phyloP scores from a whole-genome alignment of 1,139 yeast genomes.

The Pichia sp. region DNA sequence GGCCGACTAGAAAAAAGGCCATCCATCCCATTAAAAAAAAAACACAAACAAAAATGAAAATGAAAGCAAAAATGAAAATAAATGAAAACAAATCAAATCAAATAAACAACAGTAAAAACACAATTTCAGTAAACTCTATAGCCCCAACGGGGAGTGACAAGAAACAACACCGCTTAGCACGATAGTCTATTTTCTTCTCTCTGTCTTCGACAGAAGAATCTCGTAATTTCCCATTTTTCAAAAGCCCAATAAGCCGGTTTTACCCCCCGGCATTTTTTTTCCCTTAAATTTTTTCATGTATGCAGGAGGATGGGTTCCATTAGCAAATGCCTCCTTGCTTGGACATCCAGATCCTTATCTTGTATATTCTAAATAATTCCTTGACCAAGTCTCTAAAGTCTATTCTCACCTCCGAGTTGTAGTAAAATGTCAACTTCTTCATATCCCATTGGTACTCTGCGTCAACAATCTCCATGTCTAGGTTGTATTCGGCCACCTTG shows the following conservation, averaged over 20 bases:
- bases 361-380: constrained; percentile 87
- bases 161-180: not conserved
- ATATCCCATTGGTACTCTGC: constrained; percentile 96
- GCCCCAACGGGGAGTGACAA: not conserved
- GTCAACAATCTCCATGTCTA: constrained; percentile 36
- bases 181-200: not conserved
- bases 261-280: not conserved
- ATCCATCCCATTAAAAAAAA: not conserved
- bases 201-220: too few species aligned
- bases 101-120: not conserved
- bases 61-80: too few species aligned
- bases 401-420: constrained; percentile 70
- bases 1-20: not conserved
- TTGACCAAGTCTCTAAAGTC: constrained; percentile 91
- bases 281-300: not conserved
- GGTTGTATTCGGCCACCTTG: constrained; percentile 46
- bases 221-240: not conserved
- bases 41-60: not conserved
- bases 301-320: not conserved
- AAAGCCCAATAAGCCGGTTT: not conserved
- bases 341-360: constrained; percentile 96
- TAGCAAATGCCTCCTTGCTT: constrained; percentile 45
- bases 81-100: not conserved
- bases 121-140: not conserved
- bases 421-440: constrained; percentile 87